Evolutionary conservation across 2,329 filamentous ascomycete genomes (phyloP).

Genomic region (Zymoseptoria ardabiliae): DNA sequence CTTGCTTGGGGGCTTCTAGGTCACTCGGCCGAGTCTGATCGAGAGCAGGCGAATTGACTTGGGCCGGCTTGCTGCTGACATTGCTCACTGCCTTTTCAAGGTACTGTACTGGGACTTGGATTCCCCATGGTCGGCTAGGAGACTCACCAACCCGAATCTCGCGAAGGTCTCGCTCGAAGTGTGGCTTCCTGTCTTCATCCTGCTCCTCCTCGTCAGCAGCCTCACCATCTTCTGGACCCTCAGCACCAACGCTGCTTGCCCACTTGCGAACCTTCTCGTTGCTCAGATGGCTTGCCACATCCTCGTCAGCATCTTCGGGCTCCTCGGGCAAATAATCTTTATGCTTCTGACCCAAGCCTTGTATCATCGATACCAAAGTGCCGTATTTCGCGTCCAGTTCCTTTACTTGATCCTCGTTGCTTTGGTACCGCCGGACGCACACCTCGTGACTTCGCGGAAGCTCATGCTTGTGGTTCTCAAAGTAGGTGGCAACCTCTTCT

Average conservation of each 20-base stretch:
- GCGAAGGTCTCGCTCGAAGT: conserved; percentile 77
- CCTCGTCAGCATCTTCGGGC: conserved; percentile 39
- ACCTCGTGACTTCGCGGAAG: conserved; percentile 89
- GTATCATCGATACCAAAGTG: conserved; percentile 87
- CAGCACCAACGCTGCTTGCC: conserved; percentile 67
- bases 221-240: conserved; percentile 38
- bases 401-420: conserved; percentile 74
- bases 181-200: conserved; percentile 58
- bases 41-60: conserved; percentile 45
- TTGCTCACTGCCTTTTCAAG: conserved; percentile 34
- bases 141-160: conserved; percentile 92
- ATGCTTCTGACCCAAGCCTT: conserved; percentile 79
- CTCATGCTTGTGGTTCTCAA: conserved; percentile 92
- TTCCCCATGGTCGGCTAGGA: conserved; percentile 88
- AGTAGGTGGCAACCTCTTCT: conserved; percentile 86
- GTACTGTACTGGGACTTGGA: conserved; percentile 61
- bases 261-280: conserved; percentile 75
- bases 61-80: conserved; percentile 33
- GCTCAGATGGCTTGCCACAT: conserved; percentile 40
- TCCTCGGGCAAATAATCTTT: conserved; percentile 70
- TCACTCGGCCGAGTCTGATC: conserved; percentile 20
- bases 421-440: conserved; percentile 83
- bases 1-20: conserved; percentile 3
- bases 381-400: conserved; percentile 93
- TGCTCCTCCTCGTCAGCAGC: conserved; percentile 33